Base-by-base conservation (phyloP, 495 filamentous ascomycete species). In the Evansstolkia leycettana region DNA sequence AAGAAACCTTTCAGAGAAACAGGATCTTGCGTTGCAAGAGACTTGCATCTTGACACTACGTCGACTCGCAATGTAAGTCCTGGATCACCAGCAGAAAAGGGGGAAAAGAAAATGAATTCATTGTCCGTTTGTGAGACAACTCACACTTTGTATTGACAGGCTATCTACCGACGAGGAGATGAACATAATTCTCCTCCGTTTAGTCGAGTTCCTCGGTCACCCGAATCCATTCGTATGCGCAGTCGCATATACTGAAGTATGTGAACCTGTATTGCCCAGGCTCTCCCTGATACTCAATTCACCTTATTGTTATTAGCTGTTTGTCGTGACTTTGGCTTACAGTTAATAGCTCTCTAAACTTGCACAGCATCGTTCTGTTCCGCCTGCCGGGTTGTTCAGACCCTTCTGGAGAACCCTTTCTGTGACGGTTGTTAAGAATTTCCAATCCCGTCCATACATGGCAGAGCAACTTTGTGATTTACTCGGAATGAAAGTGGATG, bases 321-420 rank as follows among this genome's bases (percentile, higher is more conserved):
- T 17, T 30, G 13, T 27, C 16, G 34, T 39, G 34, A 25, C 29
- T 36, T 28, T 24, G 25, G 34, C 33, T 25, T 48, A 15, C 50
- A 37, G 8, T 5, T 28, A 34, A n/a, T 39, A 73, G 70, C 55
- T 82, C 60, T 51, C 57, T 52, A 61, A 73, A 57, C 55, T 96
- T 37, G 82, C 84, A 7, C 68, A 76, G 27, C 58, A 67, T 31
- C 70, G 70, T 13, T 60, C 69, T 3, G 55, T 74, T 33, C 76
- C 72, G 0, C 65, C 77, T 9, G 65, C 69, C 27, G 72, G 74
- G 18, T 53, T 96, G 0, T 80, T 95, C 43, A 72, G 74, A 31
- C 88, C 88, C 6, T 95, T 82, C 52, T 96, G 87, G 87, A 69
- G 72, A 42, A 88, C 67, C 12, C 65, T 98, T 30, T 84, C 84